phyloP scores from a whole-genome alignment of 192 early-diverging fungal species.

The Mortierella claussenii region DNA sequence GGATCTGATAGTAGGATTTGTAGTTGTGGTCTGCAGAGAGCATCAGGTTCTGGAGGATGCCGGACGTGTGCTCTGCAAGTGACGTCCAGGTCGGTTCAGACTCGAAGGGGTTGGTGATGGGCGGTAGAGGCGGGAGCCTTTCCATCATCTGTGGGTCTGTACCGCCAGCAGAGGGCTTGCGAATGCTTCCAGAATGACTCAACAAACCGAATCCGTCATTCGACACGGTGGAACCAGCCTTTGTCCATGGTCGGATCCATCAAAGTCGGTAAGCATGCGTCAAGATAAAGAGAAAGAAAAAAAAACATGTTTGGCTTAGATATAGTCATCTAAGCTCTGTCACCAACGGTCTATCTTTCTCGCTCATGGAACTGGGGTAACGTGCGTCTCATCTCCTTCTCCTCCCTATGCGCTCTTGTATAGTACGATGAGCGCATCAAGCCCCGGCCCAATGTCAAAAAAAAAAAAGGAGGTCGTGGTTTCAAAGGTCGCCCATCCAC shows the following conservation, averaged over 20 bases:
- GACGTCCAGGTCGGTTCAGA: conserved; percentile 39
- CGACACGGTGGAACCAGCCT: conserved; percentile 24
- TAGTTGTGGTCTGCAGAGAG: conserved; percentile 28
- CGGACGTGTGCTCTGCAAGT: conserved; percentile 15
- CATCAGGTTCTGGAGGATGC: conserved; percentile 23
- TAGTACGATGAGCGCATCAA: no score
- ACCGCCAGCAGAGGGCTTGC: conserved; percentile 15
- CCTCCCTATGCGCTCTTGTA: no score
- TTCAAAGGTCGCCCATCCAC: no score
- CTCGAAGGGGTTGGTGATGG: conserved; percentile 30
- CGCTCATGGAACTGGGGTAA: no score
- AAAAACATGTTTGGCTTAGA: no score
- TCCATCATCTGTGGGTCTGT: neutral
- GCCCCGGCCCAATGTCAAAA: no score
- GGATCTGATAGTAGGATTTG: conserved; percentile 38
- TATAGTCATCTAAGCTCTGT: no score
- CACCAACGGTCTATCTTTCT: no score
- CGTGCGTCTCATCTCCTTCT: no score
- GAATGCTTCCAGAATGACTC: conserved; percentile 7
- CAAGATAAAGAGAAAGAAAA: conserved; percentile 6
- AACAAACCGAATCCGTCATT: conserved; percentile 9
- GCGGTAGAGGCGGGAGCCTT: conserved; percentile 28
- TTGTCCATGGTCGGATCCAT: conserved; percentile 13
- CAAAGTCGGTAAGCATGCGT: neutral
- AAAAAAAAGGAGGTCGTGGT: neutral